These are phyloP conservation scores for Plasmodium chabaudi DNA, from an alignment of 169 alveolate species.

Conservation along the genomic window DNA sequence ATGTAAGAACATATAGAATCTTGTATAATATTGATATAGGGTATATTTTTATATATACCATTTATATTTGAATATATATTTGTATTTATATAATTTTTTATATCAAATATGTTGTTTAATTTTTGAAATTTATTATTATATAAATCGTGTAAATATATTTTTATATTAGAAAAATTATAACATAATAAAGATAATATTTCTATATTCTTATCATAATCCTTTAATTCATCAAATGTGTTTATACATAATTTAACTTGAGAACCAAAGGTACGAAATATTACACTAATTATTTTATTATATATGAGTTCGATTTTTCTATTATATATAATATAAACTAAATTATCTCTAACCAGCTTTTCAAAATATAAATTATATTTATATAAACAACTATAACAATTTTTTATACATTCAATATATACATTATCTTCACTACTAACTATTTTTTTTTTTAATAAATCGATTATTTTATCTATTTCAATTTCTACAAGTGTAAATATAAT, in stretches of 20 bases:
- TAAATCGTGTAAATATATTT: constrained; percentile 32
- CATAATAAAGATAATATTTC: constrained; percentile 58
- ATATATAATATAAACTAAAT: constrained; percentile 56
- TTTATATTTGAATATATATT: constrained; percentile 37
- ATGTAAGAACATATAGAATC: constrained; percentile 48
- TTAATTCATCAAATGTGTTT: constrained; percentile 56
- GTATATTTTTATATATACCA: constrained; percentile 52
- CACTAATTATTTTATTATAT: constrained; percentile 26
- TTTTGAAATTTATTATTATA: constrained; percentile 20
- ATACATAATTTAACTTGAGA: constrained; percentile 12
- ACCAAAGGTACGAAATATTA: constrained; percentile 19
- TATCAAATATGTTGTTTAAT: constrained; percentile 10
- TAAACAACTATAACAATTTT: constrained; percentile 31
- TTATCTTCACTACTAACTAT: constrained; percentile 64
- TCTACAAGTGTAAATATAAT: constrained; percentile 24
- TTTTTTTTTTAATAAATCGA: constrained; percentile 25
- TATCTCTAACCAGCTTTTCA: constrained; percentile 28
- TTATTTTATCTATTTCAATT: constrained; percentile 22
- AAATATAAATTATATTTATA: constrained; percentile 41
- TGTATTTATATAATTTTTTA: constrained; percentile 45
- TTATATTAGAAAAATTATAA: constrained; percentile 51
- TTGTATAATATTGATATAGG: constrained; percentile 47
- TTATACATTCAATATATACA: constrained; percentile 62
- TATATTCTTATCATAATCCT: constrained; percentile 58
- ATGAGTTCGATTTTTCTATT: constrained; percentile 63